Conservation (phyloP, 2,329 filamentous ascomycete species). For the Ophidiomyces ophidiicola region DNA sequence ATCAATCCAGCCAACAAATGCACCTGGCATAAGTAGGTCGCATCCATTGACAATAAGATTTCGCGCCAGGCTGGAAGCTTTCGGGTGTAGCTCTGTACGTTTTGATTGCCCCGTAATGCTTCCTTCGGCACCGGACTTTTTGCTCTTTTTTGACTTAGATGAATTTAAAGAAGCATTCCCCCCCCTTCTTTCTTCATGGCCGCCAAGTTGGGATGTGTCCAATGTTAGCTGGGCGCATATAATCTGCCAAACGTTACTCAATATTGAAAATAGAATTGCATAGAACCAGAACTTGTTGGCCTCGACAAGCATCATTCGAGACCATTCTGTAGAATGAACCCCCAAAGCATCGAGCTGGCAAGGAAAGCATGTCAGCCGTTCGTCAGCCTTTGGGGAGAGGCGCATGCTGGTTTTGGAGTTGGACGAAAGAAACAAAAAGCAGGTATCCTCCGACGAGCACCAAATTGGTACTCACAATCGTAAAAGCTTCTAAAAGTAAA, state of each 20-base stretch:
- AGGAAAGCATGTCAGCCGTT: constrained; percentile 3
- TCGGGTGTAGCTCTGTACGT: not conserved
- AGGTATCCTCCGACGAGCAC: constrained; percentile 4
- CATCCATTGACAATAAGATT: constrained; percentile 46
- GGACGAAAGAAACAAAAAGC: not conserved
- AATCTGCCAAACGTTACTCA: constrained; percentile 23
- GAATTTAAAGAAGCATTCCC: too few relatives aligned
- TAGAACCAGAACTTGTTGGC: constrained; percentile 61
- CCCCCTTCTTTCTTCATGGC: not conserved
- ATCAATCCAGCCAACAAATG: constrained; percentile 48
- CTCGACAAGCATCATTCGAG: constrained; percentile 42
- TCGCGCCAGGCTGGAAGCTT: constrained; percentile 28
- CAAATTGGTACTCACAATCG: constrained; percentile 41
- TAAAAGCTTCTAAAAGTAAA: constrained; percentile 53
- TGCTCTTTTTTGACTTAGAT: not conserved
- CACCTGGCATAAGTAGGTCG: constrained; percentile 52
- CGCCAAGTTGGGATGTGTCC: not conserved
- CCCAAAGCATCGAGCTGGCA: constrained; percentile 43
- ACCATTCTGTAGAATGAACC: constrained; percentile 33
- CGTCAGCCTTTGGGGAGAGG: too few relatives aligned
- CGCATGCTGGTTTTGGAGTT: too few relatives aligned
- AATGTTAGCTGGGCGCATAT: constrained; percentile 9
- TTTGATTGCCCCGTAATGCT: not conserved
- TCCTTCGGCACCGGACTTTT: constrained; percentile 7
- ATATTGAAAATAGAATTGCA: constrained; percentile 42